Evolutionary conservation across 2,329 filamentous ascomycete genomes (phyloP), one percentile per base, ranked within the genome.

Genomic region (Didymella keratinophila): DNA sequence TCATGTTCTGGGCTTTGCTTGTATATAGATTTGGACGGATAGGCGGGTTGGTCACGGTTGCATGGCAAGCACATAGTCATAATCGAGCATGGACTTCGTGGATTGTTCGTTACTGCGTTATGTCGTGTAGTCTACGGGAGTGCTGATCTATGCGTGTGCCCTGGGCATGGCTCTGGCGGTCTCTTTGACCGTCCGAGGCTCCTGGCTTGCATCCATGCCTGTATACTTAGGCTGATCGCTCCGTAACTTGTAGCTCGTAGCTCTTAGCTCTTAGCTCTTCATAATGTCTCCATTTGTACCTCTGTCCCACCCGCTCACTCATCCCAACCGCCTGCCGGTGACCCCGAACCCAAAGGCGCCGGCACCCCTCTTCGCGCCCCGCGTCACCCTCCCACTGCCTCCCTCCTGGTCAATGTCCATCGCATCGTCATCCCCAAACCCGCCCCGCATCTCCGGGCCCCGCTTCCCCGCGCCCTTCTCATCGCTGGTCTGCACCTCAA

Each of bases 381-480:
- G 64, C 32, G 65, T 68, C 14, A 32, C 50, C 32, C 72, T 56
- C 28, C 67, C 61, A 25, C 67, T 68, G 0, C 66, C 68, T 11
- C 66, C 66, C 48, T 76, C 74, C 34, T 77, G 71, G 39, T 77
- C 75, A 52, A 77, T 69, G 21, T 77, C 75, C 76, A 77, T 77
- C 8, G 64, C 60, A 63, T 77, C 75, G 5, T 73, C 73, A 0
- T 69, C 71, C 0, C 45, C 73, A 2, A 65, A 68, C 7, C 61
- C 67, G 16, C 21, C 28, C 8, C 63, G 27, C 20, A 25, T 18
- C 34, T 52, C 50, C 10, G 52, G n/a, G 16, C 63, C 66, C 27
- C 67, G 58, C 61, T 72, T 72, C 56, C 63, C 67, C n/a, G 49
- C 41, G 7, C 60, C 51, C 65, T 74, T 75, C 41, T 76, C 72